phyloP scores from a whole-genome alignment of 192 early-diverging fungal species.

The Allomyces macrogynus region DNA sequence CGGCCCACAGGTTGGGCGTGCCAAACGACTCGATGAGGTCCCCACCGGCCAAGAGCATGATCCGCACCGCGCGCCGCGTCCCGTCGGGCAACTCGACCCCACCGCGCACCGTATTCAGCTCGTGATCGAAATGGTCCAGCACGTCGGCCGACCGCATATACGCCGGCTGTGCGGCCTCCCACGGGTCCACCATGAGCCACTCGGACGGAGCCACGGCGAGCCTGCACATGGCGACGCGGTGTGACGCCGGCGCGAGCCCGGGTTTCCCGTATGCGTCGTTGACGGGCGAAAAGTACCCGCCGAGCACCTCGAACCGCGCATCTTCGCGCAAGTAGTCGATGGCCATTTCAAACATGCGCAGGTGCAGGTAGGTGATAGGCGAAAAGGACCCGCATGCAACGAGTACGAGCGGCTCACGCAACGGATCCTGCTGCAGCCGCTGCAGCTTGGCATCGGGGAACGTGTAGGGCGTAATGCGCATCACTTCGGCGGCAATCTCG shows the following conservation, averaged over 20 bases:
- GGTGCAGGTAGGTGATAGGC: slow-evolving; percentile 88
- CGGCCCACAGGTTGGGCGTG: slow-evolving; percentile 67
- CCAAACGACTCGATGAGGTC: slow-evolving; percentile 94
- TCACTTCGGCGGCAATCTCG: slow-evolving; percentile 3
- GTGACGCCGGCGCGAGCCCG: slow-evolving; percentile 63
- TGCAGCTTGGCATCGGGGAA: slow-evolving; percentile 1
- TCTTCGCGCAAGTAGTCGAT: slow-evolving; percentile 61
- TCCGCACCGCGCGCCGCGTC: slow-evolving; percentile 40
- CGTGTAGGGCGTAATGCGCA: background rate
- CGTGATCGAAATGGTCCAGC: slow-evolving; percentile 81
- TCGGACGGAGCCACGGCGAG: slow-evolving; percentile 57
- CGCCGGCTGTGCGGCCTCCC: slow-evolving; percentile 62
- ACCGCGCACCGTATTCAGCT: slow-evolving; percentile 54
- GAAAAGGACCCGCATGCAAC: slow-evolving; percentile 95
- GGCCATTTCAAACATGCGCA: slow-evolving; percentile 99
- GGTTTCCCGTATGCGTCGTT: slow-evolving; percentile 83
- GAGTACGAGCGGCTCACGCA: slow-evolving; percentile 63
- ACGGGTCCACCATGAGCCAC: slow-evolving; percentile 95
- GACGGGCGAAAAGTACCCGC: slow-evolving; percentile 93
- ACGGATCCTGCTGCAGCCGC: slow-evolving; percentile 15
- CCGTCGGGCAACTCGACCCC: slow-evolving; percentile 42
- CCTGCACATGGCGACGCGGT: slow-evolving; percentile 86
- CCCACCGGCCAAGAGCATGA: slow-evolving; percentile 87
- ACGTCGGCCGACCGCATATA: slow-evolving; percentile 77
- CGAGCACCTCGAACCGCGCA: slow-evolving; percentile 63